Conservation (phyloP, 768 basidiomycete species). For the Leucocoprinus sp. region DNA sequence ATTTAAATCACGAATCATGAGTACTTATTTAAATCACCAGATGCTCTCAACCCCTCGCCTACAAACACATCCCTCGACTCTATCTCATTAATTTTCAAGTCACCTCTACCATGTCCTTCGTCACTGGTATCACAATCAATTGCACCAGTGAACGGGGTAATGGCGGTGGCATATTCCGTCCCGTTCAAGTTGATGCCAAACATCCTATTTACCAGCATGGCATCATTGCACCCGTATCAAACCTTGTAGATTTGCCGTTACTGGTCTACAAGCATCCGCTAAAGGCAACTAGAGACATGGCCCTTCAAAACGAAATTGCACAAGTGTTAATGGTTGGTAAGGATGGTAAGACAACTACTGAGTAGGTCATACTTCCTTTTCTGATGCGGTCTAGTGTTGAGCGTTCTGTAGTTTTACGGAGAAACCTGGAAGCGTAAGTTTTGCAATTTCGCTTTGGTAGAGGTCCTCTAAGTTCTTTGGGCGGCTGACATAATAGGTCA, state of each 20-base stretch:
- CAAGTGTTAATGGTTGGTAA: background rate
- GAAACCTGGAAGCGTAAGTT: conserved; percentile 3
- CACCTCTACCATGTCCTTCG: background rate
- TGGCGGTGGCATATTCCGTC: conserved; percentile 4
- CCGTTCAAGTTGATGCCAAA: background rate
- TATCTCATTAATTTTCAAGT: background rate
- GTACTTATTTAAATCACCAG: background rate
- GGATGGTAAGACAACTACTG: background rate
- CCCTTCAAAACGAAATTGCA: conserved; percentile 1
- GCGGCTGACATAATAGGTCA: background rate
- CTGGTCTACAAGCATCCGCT: conserved; percentile 1
- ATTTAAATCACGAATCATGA: background rate
- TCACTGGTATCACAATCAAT: conserved; percentile 4
- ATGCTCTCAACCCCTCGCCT: background rate
- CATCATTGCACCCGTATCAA: background rate
- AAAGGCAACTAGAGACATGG: background rate
- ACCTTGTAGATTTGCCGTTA: background rate
- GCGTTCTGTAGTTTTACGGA: background rate
- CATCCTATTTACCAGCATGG: conserved; percentile 3
- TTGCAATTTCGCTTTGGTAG: background rate
- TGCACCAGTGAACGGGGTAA: conserved; percentile 1
- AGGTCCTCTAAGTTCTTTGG: background rate
- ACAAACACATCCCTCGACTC: background rate
- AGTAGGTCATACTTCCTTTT: background rate
- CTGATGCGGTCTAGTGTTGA: background rate